Conservation (phyloP, 768 basidiomycete species). For the Glaciozyma antarctica region DNA sequence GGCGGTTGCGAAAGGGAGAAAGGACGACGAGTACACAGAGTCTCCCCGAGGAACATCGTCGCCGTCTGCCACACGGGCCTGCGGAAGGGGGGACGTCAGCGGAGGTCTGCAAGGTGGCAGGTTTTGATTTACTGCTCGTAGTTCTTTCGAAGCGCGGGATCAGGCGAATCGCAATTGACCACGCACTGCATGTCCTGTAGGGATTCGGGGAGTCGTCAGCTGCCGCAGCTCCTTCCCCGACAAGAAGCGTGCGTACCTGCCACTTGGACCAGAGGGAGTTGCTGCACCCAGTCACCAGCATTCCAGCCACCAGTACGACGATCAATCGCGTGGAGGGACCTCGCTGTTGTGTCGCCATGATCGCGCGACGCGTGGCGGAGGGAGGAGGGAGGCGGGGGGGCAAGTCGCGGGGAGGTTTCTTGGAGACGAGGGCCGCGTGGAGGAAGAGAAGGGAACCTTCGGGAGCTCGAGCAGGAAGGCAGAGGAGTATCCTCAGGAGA, state of each 20-base stretch:
- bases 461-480: too few relatives aligned
- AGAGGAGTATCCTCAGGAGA: too few relatives aligned
- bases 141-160: slow-evolving; percentile 55
- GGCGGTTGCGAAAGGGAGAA: background rate
- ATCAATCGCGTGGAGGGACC: background rate
- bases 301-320: background rate
- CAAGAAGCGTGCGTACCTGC: slow-evolving; percentile 47
- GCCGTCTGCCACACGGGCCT: slow-evolving; percentile 26
- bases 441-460: too few relatives aligned
- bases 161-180: slow-evolving; percentile 68
- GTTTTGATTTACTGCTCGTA: slow-evolving; percentile 55
- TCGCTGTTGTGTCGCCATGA: background rate
- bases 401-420: too few relatives aligned
- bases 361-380: too few relatives aligned
- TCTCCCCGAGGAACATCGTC: slow-evolving; percentile 65
- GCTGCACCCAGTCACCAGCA: background rate
- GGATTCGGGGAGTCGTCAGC: slow-evolving; percentile 14
- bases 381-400: too few relatives aligned
- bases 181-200: slow-evolving; percentile 89
- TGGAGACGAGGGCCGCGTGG: too few relatives aligned
- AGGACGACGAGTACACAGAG: slow-evolving; percentile 47
- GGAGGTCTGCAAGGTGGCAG: slow-evolving; percentile 59
- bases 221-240: background rate
- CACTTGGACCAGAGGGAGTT: slow-evolving; percentile 61
- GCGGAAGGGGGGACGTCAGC: slow-evolving; percentile 25